Evolutionary conservation across 345 rosid species (phyloP).

Genomic region (Hibiscus mutabilis): DNA sequence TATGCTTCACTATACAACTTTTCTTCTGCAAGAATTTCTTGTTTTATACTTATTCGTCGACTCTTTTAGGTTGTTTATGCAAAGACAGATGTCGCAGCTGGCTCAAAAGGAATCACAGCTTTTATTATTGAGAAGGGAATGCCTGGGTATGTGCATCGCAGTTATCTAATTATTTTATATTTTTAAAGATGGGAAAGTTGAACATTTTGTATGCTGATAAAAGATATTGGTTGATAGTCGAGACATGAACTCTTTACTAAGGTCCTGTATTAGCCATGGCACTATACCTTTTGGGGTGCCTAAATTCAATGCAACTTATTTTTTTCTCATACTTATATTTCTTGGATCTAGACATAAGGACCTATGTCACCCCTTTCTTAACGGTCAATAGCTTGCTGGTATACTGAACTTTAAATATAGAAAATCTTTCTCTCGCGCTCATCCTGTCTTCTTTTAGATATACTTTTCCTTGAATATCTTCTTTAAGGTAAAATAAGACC

Average conservation of each 20-base stretch:
- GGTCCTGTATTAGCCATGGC: neutral
- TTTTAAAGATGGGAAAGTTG: no score
- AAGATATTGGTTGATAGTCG: neutral
- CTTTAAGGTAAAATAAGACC: neutral
- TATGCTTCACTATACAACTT: neutral
- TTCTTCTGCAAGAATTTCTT: neutral
- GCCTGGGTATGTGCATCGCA: conserved; percentile 55
- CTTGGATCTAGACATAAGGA: neutral
- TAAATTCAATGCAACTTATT: neutral
- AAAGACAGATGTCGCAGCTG: conserved; percentile 63
- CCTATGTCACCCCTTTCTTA: neutral
- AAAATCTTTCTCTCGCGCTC: neutral
- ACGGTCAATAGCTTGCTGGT: neutral
- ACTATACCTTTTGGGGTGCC: neutral
- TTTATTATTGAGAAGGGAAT: conserved; percentile 88
- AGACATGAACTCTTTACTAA: neutral
- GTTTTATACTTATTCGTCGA: conserved; percentile 9
- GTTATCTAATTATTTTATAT: no score
- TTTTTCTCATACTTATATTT: neutral
- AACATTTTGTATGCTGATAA: neutral
- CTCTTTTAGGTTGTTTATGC: conserved; percentile 71
- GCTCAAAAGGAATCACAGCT: conserved; percentile 93
- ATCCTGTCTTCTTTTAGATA: neutral
- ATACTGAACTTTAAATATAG: neutral
- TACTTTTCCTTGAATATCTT: neutral